Evolutionary conservation across 495 filamentous ascomycete species (phyloP), one percentile per base, ranked within the genome.

Genomic region (Xylona heveae): DNA sequence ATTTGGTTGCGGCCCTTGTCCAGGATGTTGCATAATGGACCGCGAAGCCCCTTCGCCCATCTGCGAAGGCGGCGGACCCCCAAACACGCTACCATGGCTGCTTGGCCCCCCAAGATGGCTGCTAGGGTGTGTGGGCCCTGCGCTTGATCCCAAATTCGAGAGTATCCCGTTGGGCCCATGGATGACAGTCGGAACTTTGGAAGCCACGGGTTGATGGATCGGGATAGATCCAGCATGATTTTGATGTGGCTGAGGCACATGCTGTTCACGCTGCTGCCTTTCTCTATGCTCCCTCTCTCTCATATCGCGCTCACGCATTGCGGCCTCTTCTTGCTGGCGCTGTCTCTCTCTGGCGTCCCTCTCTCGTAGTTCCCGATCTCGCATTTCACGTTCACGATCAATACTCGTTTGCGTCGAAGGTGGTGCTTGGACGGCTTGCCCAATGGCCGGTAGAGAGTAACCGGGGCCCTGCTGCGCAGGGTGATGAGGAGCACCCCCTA

Each of bases 141-240:
- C 48, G 30, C 57, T 37, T n/a, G 51, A 55, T 20, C 72, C 69
- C 37, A 79, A 64, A 38, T 75, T 82, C 1, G 76, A 74, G 20
- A 91, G 66, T 6, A 94, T 60, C 8, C 83, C 83, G 44, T 81
- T 79, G 8, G 83, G 83, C 23, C 78, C 82, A 44, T 88, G 82
- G 31, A 90, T 83, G 22, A 73, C 69, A 33, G 71, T 75, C 5
- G 79, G 59, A 10, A 81, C 66, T 43, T 78, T 68, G 24, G 76
- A 80, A 26, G 83, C 82, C 30, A 91, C 78, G 2, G 83, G 83
- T 45, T 93, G 83, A 47, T 93, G 83, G 42, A 93, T 66, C 18
- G 78, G 78, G 30, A 92, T 74, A 0, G 81, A 75, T 21, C 72
- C 78, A 8, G 77, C 70, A 40, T 78, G 80, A 49, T 76, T 82